Conservation (phyloP, 331 rosid species). For the Saraca asoca region DNA sequence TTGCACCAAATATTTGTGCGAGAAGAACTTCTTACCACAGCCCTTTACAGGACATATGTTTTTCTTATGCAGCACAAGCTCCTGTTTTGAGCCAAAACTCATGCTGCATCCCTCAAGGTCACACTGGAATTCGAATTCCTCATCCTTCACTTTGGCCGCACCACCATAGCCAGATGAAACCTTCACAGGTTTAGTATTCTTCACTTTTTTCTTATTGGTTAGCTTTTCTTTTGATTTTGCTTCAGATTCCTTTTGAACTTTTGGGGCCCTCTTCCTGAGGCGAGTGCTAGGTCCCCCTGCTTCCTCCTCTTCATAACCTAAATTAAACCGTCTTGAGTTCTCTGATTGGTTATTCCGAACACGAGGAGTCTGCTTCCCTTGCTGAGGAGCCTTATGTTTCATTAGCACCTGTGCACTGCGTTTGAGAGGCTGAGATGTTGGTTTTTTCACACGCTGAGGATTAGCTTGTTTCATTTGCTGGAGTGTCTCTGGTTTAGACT, state of each 20-base stretch:
- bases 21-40: constrained; percentile 91
- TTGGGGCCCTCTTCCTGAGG: constrained; percentile 72
- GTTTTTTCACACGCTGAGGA: constrained; percentile 41
- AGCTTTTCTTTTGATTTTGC: constrained; percentile 54
- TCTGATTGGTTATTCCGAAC: constrained; percentile 43
- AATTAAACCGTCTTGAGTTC: constrained; percentile 38
- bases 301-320: constrained; percentile 54
- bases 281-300: constrained; percentile 88
- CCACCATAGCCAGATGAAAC: constrained; percentile 45
- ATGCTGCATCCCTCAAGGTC: constrained; percentile 86
- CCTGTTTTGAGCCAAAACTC: constrained; percentile 78
- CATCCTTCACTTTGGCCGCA: constrained; percentile 47
- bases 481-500: constrained; percentile 50
- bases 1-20: constrained; percentile 93
- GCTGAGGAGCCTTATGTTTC: constrained; percentile 50
- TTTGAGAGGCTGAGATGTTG: constrained; percentile 43
- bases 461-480: constrained; percentile 48
- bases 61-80: constrained; percentile 68
- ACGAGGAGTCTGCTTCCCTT: constrained; percentile 46
- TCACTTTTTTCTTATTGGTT: constrained; percentile 59
- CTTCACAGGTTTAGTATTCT: constrained; percentile 53
- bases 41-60: constrained; percentile 88
- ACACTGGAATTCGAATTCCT: constrained; percentile 63
- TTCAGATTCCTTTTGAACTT: constrained; percentile 45
- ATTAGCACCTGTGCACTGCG: constrained; percentile 38